Evolutionary conservation across 208 protist species (phyloP), one percentile per base, ranked within the genome.

Genomic region (Cochliopodium minus): DNA sequence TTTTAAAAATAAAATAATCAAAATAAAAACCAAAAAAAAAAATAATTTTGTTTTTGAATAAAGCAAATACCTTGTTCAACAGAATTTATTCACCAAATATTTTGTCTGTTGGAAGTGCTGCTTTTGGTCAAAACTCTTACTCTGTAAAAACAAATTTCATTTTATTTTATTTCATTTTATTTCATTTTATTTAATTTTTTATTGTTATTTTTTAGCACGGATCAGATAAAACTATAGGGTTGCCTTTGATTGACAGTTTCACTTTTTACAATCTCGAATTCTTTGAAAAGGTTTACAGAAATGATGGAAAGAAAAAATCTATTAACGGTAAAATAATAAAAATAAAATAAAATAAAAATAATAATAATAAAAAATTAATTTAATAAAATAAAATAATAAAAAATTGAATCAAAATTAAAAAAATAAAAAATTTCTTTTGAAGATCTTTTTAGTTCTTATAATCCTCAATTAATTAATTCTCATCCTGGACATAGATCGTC

Each of bases 171-270:
- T 43, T 2, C 38, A 13, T 23, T 25, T 23, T 32, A 17, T 0
- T 35, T 1, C 26, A 6, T 26, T 15, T n/a, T 43, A 1, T 33
- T 62, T 45, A 29, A 15, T 43, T n/a, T 45, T 33, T 23, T 23
- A 29, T 28, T 49, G 0, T 26, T 20, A 13, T 3, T 4, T 0
- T 62, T 26, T 56, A 87, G 33, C 70, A 79, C 50, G 71, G 82
- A 49, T 59, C 65, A 15, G 85, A 92, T 50, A 22, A 35, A 0
- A 35, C 61, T 4, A 51, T 90, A 4, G 88, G 87, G 2, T 52
- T 92, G 15, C 57, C 77, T 5, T 42, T 90, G 2, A 84, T 82
- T 34, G 89, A 91, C 42, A 70, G 74, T 54, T 93, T 90, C 69
- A 89, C 86, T 26, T 81, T 78, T 52, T 76, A 88, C 63, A 82